Evolutionary conservation across 306 rosid genomes (phyloP).

Genomic region (Purshia tridentata): DNA sequence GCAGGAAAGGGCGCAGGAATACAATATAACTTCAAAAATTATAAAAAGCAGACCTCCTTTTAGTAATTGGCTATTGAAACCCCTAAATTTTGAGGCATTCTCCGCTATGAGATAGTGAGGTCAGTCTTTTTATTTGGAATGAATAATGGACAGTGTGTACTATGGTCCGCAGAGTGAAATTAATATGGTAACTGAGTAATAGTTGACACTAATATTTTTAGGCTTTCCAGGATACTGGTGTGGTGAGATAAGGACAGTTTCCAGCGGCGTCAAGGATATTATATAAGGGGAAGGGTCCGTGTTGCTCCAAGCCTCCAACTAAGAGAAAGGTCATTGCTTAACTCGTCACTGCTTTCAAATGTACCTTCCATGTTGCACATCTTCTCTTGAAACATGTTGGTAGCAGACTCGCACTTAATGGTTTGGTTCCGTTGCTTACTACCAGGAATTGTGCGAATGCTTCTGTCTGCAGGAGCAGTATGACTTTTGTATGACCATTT

Average conservation of each 20-base stretch:
- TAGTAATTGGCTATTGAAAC: conserved; percentile 63
- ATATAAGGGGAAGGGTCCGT: neutral
- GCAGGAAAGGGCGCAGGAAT: conserved; percentile 69
- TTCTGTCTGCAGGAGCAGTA: neutral
- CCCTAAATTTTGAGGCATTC: conserved; percentile 51
- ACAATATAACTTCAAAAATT: conserved; percentile 41
- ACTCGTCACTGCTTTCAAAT: neutral
- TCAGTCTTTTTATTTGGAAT: neutral
- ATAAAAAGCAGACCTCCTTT: conserved; percentile 58
- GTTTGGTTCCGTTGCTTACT: neutral
- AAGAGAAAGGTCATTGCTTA: neutral
- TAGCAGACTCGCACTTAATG: neutral
- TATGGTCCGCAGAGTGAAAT: neutral
- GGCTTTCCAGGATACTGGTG: neutral
- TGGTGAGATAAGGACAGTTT: neutral
- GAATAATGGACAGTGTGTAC: neutral
- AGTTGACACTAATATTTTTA: neutral
- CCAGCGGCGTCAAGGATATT: neutral
- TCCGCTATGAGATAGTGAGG: conserved; percentile 26
- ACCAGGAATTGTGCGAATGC: too few relatives aligned
- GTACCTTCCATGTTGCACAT: neutral
- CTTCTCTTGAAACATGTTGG: neutral
- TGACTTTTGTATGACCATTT: neutral
- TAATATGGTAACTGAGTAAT: neutral
- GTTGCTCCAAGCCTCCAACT: neutral